These are phyloP conservation scores for Oryza rufipogon DNA, from an alignment of 176 grass and related monocot species.

Conservation along the genomic window DNA sequence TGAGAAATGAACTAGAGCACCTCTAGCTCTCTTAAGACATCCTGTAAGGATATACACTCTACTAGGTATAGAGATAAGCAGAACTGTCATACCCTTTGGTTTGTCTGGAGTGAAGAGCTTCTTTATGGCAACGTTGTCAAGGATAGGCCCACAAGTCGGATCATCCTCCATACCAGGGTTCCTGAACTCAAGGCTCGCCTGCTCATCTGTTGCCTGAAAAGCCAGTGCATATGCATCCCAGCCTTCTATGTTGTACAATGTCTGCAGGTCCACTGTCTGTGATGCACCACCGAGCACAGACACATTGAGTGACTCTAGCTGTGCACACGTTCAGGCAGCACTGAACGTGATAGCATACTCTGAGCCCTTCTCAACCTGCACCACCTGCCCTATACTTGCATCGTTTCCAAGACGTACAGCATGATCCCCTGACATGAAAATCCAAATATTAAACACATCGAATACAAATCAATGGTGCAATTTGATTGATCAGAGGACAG, in stretches of 20 bases:
- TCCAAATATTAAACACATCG: not conserved
- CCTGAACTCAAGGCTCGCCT: slow-evolving; percentile 67
- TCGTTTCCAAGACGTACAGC: slow-evolving; percentile 90
- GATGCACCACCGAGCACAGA: slow-evolving; percentile 60
- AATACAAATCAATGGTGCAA: slow-evolving; percentile 6
- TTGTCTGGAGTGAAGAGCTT: slow-evolving; percentile 88
- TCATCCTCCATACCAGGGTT: slow-evolving; percentile 99
- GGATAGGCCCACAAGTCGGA: slow-evolving; percentile 90
- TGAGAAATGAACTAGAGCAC: not conserved
- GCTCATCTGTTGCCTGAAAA: slow-evolving; percentile 78
- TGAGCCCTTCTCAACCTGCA: slow-evolving; percentile 82
- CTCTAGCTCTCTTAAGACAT: not conserved
- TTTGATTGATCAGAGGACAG: not conserved
- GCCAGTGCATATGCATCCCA: slow-evolving; percentile 96
- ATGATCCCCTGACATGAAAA: slow-evolving; percentile 64
- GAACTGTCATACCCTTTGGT: slow-evolving; percentile 54
- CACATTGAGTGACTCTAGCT: slow-evolving; percentile 86
- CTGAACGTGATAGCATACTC: slow-evolving; percentile 92
- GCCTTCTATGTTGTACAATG: slow-evolving; percentile 95
- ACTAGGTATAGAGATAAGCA: not conserved
- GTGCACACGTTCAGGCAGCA: slow-evolving; percentile 90
- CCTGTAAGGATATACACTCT: not conserved
- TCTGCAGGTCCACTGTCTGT: slow-evolving; percentile 84
- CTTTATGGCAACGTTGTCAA: slow-evolving; percentile 91
- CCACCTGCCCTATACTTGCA: slow-evolving; percentile 69